Conservation (phyloP, 108 stramenopile species). For the Phaeodactylum tricornutum region DNA sequence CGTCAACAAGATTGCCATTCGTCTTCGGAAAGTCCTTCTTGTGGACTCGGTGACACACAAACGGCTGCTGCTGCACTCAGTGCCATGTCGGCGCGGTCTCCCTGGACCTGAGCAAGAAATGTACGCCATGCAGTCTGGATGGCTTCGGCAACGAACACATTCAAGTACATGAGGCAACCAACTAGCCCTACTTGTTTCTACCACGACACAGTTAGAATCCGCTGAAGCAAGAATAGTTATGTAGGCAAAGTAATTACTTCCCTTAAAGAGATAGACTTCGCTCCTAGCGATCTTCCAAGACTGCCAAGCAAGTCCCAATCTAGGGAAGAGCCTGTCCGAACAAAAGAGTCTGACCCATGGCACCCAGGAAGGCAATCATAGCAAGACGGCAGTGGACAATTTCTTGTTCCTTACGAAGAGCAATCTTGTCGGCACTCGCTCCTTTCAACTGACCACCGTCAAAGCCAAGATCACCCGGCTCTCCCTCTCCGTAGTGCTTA, state of each 20-base stretch:
- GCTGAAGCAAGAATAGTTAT: not conserved
- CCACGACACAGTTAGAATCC: not conserved
- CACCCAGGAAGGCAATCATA: slow-evolving; percentile 83
- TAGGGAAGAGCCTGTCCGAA: slow-evolving; percentile 58
- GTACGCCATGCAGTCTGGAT: not conserved
- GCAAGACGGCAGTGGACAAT: slow-evolving; percentile 85
- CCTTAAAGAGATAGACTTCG: slow-evolving; percentile 1
- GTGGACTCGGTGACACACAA: not conserved
- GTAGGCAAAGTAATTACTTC: not conserved
- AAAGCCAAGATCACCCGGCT: slow-evolving; percentile 72
- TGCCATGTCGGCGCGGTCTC: not conserved
- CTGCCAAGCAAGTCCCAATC: slow-evolving; percentile 7
- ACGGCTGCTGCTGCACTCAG: slow-evolving; percentile 2
- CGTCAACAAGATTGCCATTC: not conserved
- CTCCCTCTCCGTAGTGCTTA: slow-evolving; percentile 58
- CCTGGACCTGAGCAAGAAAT: not conserved
- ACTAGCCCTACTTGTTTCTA: not conserved
- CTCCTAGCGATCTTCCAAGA: not conserved
- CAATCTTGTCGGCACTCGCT: slow-evolving; percentile 25
- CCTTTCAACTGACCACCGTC: slow-evolving; percentile 32
- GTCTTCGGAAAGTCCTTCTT: not conserved
- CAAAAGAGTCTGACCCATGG: slow-evolving; percentile 75
- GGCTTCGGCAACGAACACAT: not conserved
- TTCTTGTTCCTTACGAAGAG: slow-evolving; percentile 47
- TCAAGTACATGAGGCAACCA: not conserved